Base-by-base conservation (phyloP, 148 eudicot species). In the Camellia granthamiana region DNA sequence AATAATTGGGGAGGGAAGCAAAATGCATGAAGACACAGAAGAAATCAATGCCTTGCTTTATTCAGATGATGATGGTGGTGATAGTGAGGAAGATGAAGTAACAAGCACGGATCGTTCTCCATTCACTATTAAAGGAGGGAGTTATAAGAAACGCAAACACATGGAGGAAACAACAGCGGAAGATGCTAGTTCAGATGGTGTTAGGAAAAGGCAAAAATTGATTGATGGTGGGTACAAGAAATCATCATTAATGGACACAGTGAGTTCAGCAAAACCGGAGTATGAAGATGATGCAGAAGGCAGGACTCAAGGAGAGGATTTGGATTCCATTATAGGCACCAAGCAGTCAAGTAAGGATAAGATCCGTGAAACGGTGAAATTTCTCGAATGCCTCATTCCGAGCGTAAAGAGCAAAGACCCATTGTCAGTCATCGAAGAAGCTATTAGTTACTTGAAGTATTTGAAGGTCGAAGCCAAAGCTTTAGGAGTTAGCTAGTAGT, bases 21-120 rank as follows among this genome's bases (percentile, higher is more conserved):
- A 88, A 69, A 84, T 80, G 84, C 93, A 78, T 65, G 94, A 91
- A 81, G 92, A 93, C 83, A 88, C 90, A 0, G 93, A 93, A n/a
- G 94, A 93, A 83, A 85, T 93, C 56, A 82, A 93, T 83, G 97
- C 93, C 56, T 83, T 93, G 78, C 91, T 93, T 67, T 91, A 86
- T 86, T 91, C 94, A 2, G 86, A 85, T 76, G 87, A 83, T n/a
- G 84, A 85, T 58, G 87, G 84, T 58, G 81, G 69, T 60, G 77
- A 52, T 76, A 78, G 60, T 55, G 67, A 84, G 23, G 83, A 87
- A 21, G 91, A 86, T 77, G 97, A 92, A 80, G 92, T 83, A 80
- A 84, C 87, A 60, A 93, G 92, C 85, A 88, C 91, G 7, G 91
- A 83, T 79, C 94, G 81, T 81, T 85, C 88, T 41, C 94, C 97